These are phyloP conservation scores for Pisolithus marmoratus DNA, from an alignment of 768 basidiomycete genomes.

Conservation along the genomic window DNA sequence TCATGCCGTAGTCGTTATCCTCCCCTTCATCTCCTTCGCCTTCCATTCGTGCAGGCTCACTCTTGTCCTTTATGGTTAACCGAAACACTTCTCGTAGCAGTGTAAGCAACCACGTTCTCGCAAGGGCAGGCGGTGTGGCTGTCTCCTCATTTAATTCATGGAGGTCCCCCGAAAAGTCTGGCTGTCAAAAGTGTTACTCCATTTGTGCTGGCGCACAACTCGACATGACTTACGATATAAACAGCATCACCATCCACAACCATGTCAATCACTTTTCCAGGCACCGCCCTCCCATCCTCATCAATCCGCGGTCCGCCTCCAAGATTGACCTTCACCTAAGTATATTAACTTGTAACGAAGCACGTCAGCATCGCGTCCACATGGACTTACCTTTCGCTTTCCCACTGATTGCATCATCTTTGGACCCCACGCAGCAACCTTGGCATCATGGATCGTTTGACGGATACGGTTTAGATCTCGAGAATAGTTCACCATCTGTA, in stretches of 20 bases:
- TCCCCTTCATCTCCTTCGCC: constrained; percentile 16
- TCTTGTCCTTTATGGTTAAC: constrained; percentile 4
- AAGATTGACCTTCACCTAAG: constrained; percentile 66
- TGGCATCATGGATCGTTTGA: constrained; percentile 54
- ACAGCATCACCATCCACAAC: constrained; percentile 73
- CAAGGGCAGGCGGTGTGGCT: constrained; percentile 50
- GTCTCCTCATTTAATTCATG: constrained; percentile 55
- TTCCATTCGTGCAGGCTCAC: constrained; percentile 15
- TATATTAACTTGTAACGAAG: not conserved
- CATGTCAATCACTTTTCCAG: constrained; percentile 65
- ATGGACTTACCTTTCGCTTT: constrained; percentile 56
- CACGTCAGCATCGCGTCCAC: not conserved
- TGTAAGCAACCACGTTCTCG: constrained; percentile 65
- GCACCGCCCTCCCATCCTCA: constrained; percentile 48
- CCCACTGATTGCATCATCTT: constrained; percentile 60
- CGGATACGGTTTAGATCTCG: constrained; percentile 69
- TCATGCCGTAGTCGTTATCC: not conserved
- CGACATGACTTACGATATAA: constrained; percentile 57
- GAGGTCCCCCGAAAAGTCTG: constrained; percentile 54
- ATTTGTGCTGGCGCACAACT: not conserved
- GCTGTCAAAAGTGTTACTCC: constrained; percentile 34
- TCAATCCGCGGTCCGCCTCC: constrained; percentile 47
- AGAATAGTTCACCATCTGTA: constrained; percentile 73
- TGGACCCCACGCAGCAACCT: constrained; percentile 74
- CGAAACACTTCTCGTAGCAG: constrained; percentile 27